Evolutionary conservation across 768 basidiomycete genomes (phyloP), one percentile per base, ranked within the genome.

Genomic region (Mycena olivaceomarginata): DNA sequence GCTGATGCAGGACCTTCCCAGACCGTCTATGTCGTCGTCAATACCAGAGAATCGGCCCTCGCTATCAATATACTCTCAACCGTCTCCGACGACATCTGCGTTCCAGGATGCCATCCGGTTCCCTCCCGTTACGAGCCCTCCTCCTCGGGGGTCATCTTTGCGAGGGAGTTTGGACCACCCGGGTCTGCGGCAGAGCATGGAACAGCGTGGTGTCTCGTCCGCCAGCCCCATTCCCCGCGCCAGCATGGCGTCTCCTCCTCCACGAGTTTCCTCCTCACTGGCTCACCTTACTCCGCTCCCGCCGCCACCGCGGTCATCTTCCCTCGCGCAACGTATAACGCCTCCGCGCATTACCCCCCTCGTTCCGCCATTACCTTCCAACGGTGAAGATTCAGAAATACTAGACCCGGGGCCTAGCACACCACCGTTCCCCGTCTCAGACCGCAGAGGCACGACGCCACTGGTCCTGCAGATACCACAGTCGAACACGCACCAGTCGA

Each of bases 1-100:
- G 83, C 83, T 37, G 81, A 77, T 41, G 83, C 83, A 37, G 81
- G 81, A 78, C 40, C 82, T 76, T 2, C 86, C 81, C 16, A 82
- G 92, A 68, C 85, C 86, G 41, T 93, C 93, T 2, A 83, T 92
- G 22, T 78, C 92, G 62, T 93, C 93, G 31, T 83, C 90, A 4
- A 78, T 82, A 78, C 89, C 84, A 20, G 89, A 87, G 77, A 41
- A 16, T 64, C 88, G 93, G 53, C 90, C 87, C 5, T 94, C 94
- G 22, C 78, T 93, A 40, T 94, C 94, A 15, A 91, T 92, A 70
- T 93, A 94, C 82, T 93, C 94, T 12, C 92, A 92, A 77, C 88
- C 91, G 6, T 96, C 95, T 12, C 95, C 95, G 2, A 94, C 94
- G 5, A 92, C 89, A 8, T 95, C 95, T n/a, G 94, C 93, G n/a